A percentile compares a stretch with the other conserved stretches of the same genome.
Conservation (phyloP, 1,139 yeast species). For the Eremothecium gossypii region DNA sequence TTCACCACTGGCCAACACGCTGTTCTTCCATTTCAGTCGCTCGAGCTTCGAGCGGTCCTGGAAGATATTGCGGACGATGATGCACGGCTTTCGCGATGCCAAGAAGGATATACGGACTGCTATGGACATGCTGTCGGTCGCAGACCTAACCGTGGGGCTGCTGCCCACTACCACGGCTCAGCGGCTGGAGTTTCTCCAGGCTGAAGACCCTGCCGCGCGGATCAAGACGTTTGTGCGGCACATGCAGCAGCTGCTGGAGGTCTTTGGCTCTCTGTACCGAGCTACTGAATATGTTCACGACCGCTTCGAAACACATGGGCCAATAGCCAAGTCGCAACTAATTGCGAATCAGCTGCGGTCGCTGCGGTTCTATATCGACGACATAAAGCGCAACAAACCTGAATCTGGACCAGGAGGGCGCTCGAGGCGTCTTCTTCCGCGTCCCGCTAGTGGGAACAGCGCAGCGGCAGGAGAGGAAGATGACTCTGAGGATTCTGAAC, state of each 20-base stretch:
- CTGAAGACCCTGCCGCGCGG: constrained; percentile 33
- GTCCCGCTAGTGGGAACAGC: not conserved
- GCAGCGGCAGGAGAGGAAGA: constrained; percentile 30
- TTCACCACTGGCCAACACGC: constrained; percentile 53
- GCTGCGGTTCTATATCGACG: constrained; percentile 46
- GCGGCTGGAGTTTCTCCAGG: constrained; percentile 37
- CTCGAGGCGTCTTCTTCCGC: not conserved
- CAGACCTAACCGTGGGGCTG: constrained; percentile 50
- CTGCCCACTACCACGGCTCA: constrained; percentile 49
- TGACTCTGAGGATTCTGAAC: constrained; percentile 32
- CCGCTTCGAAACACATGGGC: constrained; percentile 43
- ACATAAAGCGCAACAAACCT: constrained; percentile 31
- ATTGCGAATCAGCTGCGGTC: constrained; percentile 54
- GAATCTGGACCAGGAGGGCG: not conserved
- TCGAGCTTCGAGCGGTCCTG: constrained; percentile 22
- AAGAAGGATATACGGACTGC: constrained; percentile 9
- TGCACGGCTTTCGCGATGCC: constrained; percentile 20
- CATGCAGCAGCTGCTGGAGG: constrained; percentile 31
- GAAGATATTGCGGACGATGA: constrained; percentile 19
- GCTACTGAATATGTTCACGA: constrained; percentile 31
- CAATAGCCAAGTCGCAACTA: constrained; percentile 47
- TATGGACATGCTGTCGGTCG: constrained; percentile 31
- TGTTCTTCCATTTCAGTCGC: constrained; percentile 41
- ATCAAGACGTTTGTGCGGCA: constrained; percentile 30
- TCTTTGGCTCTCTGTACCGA: constrained; percentile 28